phyloP scores from a whole-genome alignment of 176 grass and related monocot species.

The Saccharum spontaneum region DNA sequence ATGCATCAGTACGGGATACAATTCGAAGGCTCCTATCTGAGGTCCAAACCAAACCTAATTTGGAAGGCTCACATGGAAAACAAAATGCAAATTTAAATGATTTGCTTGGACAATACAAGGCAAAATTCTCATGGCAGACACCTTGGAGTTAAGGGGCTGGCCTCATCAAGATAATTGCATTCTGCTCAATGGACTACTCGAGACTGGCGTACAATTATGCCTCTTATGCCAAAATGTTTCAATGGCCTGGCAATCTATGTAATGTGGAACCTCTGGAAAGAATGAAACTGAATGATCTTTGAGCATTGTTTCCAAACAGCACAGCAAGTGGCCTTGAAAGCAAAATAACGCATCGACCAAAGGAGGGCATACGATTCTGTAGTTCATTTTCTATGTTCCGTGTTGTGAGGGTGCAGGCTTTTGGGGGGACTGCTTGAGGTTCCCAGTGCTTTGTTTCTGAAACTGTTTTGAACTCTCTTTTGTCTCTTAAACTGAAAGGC shows the following conservation, averaged over 20 bases:
- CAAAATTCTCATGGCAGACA: neutral
- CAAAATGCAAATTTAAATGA: neutral
- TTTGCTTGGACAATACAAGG: neutral
- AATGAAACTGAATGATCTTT: neutral
- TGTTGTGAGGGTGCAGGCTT: neutral
- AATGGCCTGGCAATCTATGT: neutral
- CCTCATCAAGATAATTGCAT: neutral
- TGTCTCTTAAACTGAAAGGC: neutral
- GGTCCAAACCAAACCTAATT: neutral
- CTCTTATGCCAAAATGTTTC: neutral
- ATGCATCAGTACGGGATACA: neutral
- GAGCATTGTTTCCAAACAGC: neutral
- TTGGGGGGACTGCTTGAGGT: neutral
- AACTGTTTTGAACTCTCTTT: neutral
- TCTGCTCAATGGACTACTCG: neutral
- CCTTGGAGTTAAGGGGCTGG: neutral
- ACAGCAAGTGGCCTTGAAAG: neutral
- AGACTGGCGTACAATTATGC: neutral
- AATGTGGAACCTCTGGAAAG: neutral
- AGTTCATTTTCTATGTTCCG: neutral
- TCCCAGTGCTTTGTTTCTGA: neutral
- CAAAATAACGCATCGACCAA: neutral
- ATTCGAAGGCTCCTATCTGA: neutral
- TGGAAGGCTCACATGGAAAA: neutral
- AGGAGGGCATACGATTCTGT: neutral